phyloP scores from a whole-genome alignment of 2,329 filamentous ascomycete genomes.

The Cytospora schulzeri region DNA sequence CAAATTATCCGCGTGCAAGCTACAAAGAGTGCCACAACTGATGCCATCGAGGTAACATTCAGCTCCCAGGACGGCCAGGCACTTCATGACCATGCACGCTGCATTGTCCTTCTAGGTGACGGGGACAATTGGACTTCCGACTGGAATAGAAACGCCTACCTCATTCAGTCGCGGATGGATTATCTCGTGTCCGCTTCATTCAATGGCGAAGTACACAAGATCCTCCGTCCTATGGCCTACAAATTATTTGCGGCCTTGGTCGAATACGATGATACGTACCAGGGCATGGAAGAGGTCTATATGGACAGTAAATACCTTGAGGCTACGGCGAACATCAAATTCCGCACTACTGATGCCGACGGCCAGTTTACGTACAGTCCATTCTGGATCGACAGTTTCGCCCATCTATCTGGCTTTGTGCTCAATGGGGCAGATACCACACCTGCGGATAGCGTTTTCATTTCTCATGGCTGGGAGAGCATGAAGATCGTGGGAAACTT shows the following conservation, averaged over 20 bases:
- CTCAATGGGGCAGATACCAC: slow-evolving; percentile 31
- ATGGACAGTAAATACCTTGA: slow-evolving; percentile 33
- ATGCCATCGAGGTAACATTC: background rate
- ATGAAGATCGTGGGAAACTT: slow-evolving; percentile 31
- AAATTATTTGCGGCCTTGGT: slow-evolving; percentile 34
- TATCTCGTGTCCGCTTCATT: slow-evolving; percentile 30
- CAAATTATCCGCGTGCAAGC: slow-evolving; percentile 1
- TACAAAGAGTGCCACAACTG: background rate
- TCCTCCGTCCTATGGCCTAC: slow-evolving; percentile 32
- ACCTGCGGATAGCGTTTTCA: slow-evolving; percentile 29
- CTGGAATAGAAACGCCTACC: slow-evolving; percentile 33
- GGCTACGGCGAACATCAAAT: slow-evolving; percentile 33
- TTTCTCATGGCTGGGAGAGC: slow-evolving; percentile 32
- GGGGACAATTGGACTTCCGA: slow-evolving; percentile 18
- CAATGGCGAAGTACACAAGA: slow-evolving; percentile 31
- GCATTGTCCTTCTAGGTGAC: slow-evolving; percentile 9
- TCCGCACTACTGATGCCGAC: slow-evolving; percentile 22
- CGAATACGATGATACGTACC: slow-evolving; percentile 33
- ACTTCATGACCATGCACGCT: background rate
- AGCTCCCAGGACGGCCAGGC: background rate
- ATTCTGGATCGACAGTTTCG: slow-evolving; percentile 35
- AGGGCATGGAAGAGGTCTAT: slow-evolving; percentile 34
- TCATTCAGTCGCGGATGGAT: slow-evolving; percentile 36
- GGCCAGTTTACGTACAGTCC: slow-evolving; percentile 30
- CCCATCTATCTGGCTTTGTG: slow-evolving; percentile 36